These are phyloP conservation scores for Ascochyta clinopodiicola DNA, from an alignment of 2,329 filamentous ascomycete species.

Conservation along the genomic window DNA sequence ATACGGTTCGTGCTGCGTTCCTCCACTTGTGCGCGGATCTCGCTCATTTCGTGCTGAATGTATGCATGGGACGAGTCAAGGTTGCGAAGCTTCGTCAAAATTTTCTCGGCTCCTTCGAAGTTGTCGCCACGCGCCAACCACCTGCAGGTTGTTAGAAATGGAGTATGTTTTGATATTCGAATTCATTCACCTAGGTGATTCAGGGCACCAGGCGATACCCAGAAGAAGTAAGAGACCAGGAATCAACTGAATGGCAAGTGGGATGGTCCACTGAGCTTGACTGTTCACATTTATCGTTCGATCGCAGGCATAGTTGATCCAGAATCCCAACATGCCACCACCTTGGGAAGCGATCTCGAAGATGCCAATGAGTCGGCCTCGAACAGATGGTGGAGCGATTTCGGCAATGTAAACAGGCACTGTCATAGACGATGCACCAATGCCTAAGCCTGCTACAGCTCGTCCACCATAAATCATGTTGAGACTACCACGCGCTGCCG, in stretches of 20 bases:
- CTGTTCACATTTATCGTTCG: conserved; percentile 52
- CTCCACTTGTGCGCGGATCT: conserved; percentile 51
- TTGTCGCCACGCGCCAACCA: conserved; percentile 38
- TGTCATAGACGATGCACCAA: conserved; percentile 47
- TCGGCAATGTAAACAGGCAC: conserved; percentile 51
- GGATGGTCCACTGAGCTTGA: conserved; percentile 67
- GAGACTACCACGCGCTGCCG: conserved; percentile 44
- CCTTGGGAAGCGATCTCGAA: conserved; percentile 72
- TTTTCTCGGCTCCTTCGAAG: conserved; percentile 51
- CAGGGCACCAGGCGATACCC: conserved; percentile 48
- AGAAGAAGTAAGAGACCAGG: conserved; percentile 48
- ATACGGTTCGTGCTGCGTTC: conserved; percentile 37
- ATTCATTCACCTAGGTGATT: conserved; percentile 32
- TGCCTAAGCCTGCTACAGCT: conserved; percentile 48
- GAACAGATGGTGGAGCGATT: conserved; percentile 64
- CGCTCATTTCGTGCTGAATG: conserved; percentile 58
- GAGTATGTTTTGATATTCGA: not conserved
- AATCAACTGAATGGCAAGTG: conserved; percentile 58
- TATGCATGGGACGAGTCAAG: conserved; percentile 52
- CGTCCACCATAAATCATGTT: conserved; percentile 48
- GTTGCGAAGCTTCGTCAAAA: conserved; percentile 53
- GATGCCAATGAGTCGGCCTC: conserved; percentile 69
- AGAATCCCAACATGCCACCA: conserved; percentile 59
- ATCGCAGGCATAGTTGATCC: conserved; percentile 53
- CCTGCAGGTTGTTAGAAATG: conserved; percentile 12